Evolutionary conservation across 2,329 filamentous ascomycete genomes (phyloP).

Genomic region (Trichophyton verrucosum): DNA sequence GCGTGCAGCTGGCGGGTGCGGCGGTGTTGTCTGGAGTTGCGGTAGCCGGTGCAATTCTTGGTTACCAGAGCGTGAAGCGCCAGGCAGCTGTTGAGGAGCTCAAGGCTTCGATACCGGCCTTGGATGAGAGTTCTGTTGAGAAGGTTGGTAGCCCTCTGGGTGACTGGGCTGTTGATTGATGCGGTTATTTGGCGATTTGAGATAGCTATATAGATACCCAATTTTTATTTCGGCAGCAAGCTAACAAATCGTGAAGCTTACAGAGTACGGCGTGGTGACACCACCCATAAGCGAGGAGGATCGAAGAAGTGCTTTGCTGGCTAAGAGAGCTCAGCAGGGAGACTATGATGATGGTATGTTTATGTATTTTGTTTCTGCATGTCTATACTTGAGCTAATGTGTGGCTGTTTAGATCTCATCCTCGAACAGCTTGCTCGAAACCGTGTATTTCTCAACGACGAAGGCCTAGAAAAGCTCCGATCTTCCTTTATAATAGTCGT

Average conservation of each 20-base stretch:
- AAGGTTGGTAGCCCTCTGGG: conserved; percentile 27
- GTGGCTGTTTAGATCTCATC: conserved; percentile 54
- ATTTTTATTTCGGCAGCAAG: conserved; percentile 3
- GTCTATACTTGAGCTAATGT: background rate
- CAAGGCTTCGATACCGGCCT: conserved; percentile 49
- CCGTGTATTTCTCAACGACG: conserved; percentile 74
- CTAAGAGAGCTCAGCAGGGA: conserved; percentile 47
- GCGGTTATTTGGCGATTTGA: background rate
- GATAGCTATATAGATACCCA: background rate
- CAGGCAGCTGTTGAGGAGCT: conserved; percentile 45
- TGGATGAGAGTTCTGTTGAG: conserved; percentile 38
- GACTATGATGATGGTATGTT: conserved; percentile 50
- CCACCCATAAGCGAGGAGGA: conserved; percentile 39
- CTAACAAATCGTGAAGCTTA: conserved; percentile 37
- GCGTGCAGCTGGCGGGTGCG: conserved; percentile 32
- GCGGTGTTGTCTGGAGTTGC: conserved; percentile 34
- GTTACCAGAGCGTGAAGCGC: conserved; percentile 44
- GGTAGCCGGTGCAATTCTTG: conserved; percentile 42
- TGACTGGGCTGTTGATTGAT: background rate
- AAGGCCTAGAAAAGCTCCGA: conserved; percentile 67
- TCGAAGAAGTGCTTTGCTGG: conserved; percentile 45
- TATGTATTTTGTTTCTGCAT: background rate
- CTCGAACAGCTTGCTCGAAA: conserved; percentile 91
- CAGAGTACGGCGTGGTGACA: conserved; percentile 36
- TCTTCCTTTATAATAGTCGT: conserved; percentile 77